Evolutionary conservation across 768 basidiomycete genomes (phyloP), one percentile per base, ranked within the genome.

Genomic region (Postia placenta): DNA sequence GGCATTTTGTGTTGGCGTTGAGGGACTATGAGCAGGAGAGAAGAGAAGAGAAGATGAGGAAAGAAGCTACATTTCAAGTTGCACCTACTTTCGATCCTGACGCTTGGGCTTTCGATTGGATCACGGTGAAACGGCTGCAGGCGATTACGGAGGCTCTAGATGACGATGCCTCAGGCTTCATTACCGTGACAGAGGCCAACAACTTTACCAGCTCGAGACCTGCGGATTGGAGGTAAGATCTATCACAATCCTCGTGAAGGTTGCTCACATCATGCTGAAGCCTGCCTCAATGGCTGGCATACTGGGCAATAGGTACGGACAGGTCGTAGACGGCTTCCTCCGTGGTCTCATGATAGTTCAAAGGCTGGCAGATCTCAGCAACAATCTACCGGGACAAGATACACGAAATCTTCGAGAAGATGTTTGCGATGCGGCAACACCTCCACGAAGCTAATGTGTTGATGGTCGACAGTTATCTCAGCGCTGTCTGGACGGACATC

Each of bases 1-100:
- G 70, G 0, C 73, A 75, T 46, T 79, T 79, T 45, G 73, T 76
- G 2, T 64, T 75, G 30, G 69, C 67, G 2, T 51, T 72, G 4
- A 58, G 65, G 11, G 71, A 74, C 52, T 65, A 69, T 51, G 69
- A 67, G 41, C 47, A 60, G 2, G 59, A 60, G 28, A 55, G 64
- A 19, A 42, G 42, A 27, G 57, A 54, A 20, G 9, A 28, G 19
- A 48, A 52, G 42, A 35, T 33, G 2, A 19, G 27, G 24, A 43
- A 52, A 19, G 35, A 25, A 27, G 38, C 14, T 2, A 26, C 28
- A 6, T 12, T 33, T 17, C 7, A 20, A 27, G n/a, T 17, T 11
- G 14, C 27, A 22, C 15, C 44, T 44, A 40, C 22, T 37, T 56
- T 30, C 7, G 53, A 48, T 15, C 52, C 51, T 5, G 68, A 69